Evolutionary conservation across 2,329 filamentous ascomycete genomes (phyloP).

Genomic region (Trichoderma breve): DNA sequence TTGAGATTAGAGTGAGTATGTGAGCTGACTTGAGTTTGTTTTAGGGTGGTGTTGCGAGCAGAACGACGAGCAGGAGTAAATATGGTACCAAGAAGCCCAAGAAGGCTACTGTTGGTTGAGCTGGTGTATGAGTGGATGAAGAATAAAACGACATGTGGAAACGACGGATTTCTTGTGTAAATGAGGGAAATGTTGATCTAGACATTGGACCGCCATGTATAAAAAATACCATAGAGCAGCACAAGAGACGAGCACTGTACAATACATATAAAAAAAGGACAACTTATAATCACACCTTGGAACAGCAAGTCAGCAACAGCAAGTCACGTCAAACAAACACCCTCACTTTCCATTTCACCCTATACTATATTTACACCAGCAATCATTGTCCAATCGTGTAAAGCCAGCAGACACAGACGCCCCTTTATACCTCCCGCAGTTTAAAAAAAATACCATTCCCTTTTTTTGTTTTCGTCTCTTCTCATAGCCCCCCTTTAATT

Average conservation of each 20-base stretch:
- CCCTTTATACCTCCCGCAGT: slow-evolving; percentile 19
- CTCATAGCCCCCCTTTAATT: not conserved
- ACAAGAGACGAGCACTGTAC: slow-evolving; percentile 3
- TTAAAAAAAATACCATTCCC: not conserved
- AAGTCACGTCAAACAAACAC: not conserved
- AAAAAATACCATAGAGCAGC: slow-evolving; percentile 16
- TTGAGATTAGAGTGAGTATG: not conserved
- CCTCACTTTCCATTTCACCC: not conserved
- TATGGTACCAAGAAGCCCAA: slow-evolving; percentile 99
- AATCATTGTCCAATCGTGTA: slow-evolving; percentile 19
- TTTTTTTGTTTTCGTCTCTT: not conserved
- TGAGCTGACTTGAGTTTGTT: slow-evolving; percentile 21
- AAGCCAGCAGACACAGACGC: slow-evolving; percentile 21
- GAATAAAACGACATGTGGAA: not conserved
- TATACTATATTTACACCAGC: slow-evolving; percentile 21
- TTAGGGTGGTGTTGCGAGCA: slow-evolving; percentile 84
- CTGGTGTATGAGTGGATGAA: not conserved
- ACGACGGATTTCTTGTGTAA: not conserved
- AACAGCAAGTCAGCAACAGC: too few species aligned
- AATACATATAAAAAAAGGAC: not conserved
- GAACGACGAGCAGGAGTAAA: slow-evolving; percentile 85
- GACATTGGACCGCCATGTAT: slow-evolving; percentile 1
- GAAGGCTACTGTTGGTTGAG: slow-evolving; percentile 60
- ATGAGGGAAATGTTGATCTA: not conserved
- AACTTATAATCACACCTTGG: not conserved